These are phyloP conservation scores for Colletotrichum plurivorum DNA, from an alignment of 2,329 filamentous ascomycete genomes.

Conservation along the genomic window DNA sequence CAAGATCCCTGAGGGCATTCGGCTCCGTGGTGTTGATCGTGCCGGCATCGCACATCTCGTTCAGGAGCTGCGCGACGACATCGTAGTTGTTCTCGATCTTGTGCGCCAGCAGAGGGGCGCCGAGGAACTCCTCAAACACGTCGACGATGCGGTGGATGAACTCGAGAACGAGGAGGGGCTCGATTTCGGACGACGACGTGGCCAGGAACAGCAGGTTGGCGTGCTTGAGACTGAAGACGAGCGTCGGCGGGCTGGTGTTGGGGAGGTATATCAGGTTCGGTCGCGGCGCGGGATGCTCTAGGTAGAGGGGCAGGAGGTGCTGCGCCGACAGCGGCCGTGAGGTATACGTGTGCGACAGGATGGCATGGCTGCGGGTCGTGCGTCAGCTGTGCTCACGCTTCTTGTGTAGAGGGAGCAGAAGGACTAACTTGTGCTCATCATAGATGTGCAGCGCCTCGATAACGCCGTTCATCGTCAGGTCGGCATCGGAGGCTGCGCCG, in stretches of 20 bases:
- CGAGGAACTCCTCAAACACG: slow-evolving; percentile 93
- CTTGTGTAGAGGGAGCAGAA: slow-evolving; percentile 1
- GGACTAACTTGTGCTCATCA: slow-evolving; percentile 89
- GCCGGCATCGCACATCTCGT: slow-evolving; percentile 96
- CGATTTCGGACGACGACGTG: slow-evolving; percentile 87
- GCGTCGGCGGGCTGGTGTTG: slow-evolving; percentile 85
- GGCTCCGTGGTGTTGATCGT: slow-evolving; percentile 91
- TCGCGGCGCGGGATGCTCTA: slow-evolving; percentile 83
- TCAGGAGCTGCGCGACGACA: slow-evolving; percentile 91
- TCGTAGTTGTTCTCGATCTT: slow-evolving; percentile 94
- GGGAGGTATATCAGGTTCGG: slow-evolving; percentile 90
- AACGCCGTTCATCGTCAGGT: slow-evolving; percentile 80
- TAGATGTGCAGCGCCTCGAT: slow-evolving; percentile 98
- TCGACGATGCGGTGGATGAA: slow-evolving; percentile 95
- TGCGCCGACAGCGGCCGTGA: slow-evolving; percentile 83
- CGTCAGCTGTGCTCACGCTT: slow-evolving; percentile 43
- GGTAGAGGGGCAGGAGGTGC: slow-evolving; percentile 87
- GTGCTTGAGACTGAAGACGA: slow-evolving; percentile 90
- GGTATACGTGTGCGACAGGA: slow-evolving; percentile 91
- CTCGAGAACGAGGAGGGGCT: slow-evolving; percentile 91
- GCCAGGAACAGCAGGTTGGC: slow-evolving; percentile 89
- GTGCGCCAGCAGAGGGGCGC: slow-evolving; percentile 84
- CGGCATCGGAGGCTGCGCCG: slow-evolving; percentile 43
- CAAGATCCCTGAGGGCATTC: slow-evolving; percentile 90
- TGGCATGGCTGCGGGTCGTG: slow-evolving; percentile 73